Conservation (phyloP, 2,329 filamentous ascomycete species). For the Phialophora chinensis region DNA sequence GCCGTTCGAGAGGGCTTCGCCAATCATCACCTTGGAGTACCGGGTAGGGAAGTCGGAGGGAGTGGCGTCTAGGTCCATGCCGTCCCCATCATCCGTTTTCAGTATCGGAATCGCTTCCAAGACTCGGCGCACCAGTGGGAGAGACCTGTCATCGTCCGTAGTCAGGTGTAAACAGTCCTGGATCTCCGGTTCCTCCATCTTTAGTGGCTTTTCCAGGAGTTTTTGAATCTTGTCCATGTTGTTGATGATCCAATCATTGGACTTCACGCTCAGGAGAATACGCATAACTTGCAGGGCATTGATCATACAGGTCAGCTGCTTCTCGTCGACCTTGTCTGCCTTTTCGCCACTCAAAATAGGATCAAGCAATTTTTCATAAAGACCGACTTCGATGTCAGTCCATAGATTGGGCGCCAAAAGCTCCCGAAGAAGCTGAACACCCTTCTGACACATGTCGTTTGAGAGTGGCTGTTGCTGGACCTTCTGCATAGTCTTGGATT, state of each 20-base stretch:
- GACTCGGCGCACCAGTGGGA: slow-evolving; percentile 62
- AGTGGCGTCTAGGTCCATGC: slow-evolving; percentile 73
- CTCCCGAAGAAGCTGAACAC: slow-evolving; percentile 79
- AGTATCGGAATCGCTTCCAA: slow-evolving; percentile 87
- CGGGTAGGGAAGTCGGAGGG: slow-evolving; percentile 81
- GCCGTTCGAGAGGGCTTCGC: slow-evolving; percentile 79
- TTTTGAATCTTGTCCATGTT: slow-evolving; percentile 81
- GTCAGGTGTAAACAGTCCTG: slow-evolving; percentile 87
- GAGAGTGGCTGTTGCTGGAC: slow-evolving; percentile 59
- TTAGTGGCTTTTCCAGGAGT: slow-evolving; percentile 85
- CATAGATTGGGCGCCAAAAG: slow-evolving; percentile 86
- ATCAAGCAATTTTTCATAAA: slow-evolving; percentile 89
- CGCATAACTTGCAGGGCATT: slow-evolving; percentile 93
- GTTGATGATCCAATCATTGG: slow-evolving; percentile 86
- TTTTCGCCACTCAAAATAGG: slow-evolving; percentile 83
- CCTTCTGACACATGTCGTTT: slow-evolving; percentile 83
- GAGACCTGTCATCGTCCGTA: slow-evolving; percentile 71
- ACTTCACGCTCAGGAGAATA: slow-evolving; percentile 84
- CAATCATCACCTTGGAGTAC: slow-evolving; percentile 83
- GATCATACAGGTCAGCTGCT: slow-evolving; percentile 72
- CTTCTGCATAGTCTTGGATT: slow-evolving; percentile 49
- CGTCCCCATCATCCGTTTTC: slow-evolving; percentile 83
- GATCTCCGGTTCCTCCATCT: slow-evolving; percentile 86
- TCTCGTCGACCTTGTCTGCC: slow-evolving; percentile 79
- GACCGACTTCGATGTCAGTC: slow-evolving; percentile 88